These are phyloP conservation scores for Solanum chmielewskii DNA, from an alignment of 257 asterid genomes.

Conservation along the genomic window DNA sequence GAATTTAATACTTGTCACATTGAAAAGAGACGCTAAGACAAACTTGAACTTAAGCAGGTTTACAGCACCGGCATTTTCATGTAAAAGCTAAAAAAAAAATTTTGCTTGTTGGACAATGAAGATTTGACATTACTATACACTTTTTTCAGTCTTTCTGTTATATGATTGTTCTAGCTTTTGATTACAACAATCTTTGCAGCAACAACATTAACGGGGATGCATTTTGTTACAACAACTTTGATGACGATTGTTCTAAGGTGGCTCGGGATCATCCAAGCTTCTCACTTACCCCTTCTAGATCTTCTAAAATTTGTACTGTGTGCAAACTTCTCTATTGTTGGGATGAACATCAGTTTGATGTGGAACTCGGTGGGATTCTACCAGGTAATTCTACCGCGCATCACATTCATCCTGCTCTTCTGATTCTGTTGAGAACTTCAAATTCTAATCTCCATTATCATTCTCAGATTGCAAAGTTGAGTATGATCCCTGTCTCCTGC, in stretches of 20 bases:
- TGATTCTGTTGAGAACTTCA: neutral
- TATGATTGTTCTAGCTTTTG: conserved; percentile 6
- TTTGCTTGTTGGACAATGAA: neutral
- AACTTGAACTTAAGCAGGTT: neutral
- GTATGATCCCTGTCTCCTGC: conserved; percentile 96
- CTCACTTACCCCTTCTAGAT: conserved; percentile 77
- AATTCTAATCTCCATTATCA: conserved; percentile 7
- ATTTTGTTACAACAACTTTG: conserved; percentile 90
- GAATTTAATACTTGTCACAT: neutral
- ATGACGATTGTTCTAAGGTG: conserved; percentile 90
- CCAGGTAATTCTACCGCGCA: conserved; percentile 50
- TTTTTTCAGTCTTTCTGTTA: neutral
- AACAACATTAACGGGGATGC: conserved; percentile 92
- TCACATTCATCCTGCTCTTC: neutral
- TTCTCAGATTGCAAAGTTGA: conserved; percentile 90
- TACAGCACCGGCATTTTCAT: neutral
- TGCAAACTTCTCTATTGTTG: conserved; percentile 95
- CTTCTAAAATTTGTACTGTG: conserved; percentile 78
- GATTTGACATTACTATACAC: neutral
- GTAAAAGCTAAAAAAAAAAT: neutral
- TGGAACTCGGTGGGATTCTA: conserved; percentile 99
- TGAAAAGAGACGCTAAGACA: neutral
- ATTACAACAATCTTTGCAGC: conserved; percentile 57
- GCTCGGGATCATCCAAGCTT: conserved; percentile 93
- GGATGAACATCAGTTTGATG: conserved; percentile 98